These are phyloP conservation scores for Corylus americana DNA, from an alignment of 306 rosid genomes.

Conservation along the genomic window DNA sequence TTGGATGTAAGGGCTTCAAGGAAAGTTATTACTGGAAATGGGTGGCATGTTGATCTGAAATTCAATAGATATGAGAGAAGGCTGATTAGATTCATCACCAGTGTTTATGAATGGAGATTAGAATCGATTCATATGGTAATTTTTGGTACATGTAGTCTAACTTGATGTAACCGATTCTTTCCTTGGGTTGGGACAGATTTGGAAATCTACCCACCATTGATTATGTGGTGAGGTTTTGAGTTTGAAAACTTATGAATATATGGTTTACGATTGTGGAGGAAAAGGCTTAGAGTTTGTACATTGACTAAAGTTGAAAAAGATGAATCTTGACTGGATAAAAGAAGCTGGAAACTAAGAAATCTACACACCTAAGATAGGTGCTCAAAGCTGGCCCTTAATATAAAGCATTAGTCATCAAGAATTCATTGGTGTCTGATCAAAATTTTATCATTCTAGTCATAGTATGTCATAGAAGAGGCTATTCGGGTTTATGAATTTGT, in stretches of 20 bases:
- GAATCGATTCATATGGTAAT: background rate
- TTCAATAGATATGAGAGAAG: background rate
- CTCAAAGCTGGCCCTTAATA: background rate
- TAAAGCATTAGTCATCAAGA: background rate
- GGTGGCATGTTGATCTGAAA: background rate
- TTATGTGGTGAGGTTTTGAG: background rate
- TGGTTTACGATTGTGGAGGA: background rate
- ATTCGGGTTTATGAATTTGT: background rate
- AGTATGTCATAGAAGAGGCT: background rate
- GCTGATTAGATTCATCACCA: background rate
- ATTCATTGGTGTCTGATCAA: background rate
- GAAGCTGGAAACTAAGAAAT: conserved; percentile 1
- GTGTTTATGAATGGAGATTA: background rate
- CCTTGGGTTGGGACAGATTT: background rate
- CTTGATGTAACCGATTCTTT: background rate
- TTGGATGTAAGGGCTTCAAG: background rate
- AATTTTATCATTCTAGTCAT: background rate
- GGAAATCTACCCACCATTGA: background rate
- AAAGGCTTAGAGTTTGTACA: background rate
- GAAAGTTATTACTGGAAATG: background rate
- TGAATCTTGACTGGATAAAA: background rate
- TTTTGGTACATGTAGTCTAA: background rate
- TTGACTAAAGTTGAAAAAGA: background rate
- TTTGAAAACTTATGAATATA: background rate
- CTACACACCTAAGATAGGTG: background rate